Evolutionary conservation across 495 filamentous ascomycete species (phyloP).

Genomic region (Penicillium nucicola): DNA sequence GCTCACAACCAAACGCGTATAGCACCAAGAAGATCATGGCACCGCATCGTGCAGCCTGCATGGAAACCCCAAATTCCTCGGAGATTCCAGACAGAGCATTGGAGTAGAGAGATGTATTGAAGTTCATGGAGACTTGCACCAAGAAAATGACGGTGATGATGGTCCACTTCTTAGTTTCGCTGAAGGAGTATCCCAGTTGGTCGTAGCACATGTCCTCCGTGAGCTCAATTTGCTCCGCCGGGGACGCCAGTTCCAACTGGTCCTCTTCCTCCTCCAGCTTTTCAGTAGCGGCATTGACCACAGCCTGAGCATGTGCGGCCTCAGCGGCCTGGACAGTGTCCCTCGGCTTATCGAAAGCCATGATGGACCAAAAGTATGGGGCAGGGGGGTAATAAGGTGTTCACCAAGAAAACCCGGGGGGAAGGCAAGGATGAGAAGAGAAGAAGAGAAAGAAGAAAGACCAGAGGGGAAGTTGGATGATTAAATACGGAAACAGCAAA

Average conservation of each 20-base stretch:
- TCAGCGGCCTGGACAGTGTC: slow-evolving; percentile 35
- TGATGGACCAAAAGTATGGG: slow-evolving; percentile 3
- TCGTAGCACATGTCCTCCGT: slow-evolving; percentile 58
- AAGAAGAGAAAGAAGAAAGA: slow-evolving; percentile 11
- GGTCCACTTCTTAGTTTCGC: slow-evolving; percentile 53
- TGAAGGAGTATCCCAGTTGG: slow-evolving; percentile 52
- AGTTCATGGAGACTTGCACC: slow-evolving; percentile 58
- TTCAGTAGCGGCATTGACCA: slow-evolving; percentile 22
- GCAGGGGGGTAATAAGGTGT: neutral
- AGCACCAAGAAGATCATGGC: slow-evolving; percentile 58
- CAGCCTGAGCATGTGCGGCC: slow-evolving; percentile 30
- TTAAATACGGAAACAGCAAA: slow-evolving; percentile 5
- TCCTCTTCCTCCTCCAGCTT: slow-evolving; percentile 20
- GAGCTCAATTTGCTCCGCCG: slow-evolving; percentile 41
- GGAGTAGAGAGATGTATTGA: slow-evolving; percentile 56
- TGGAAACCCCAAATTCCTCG: slow-evolving; percentile 45
- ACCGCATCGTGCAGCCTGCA: slow-evolving; percentile 51
- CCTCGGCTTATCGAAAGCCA: slow-evolving; percentile 19
- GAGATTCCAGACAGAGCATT: slow-evolving; percentile 50
- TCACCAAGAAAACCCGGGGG: neutral
- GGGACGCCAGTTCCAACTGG: slow-evolving; percentile 27
- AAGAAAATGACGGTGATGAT: slow-evolving; percentile 59
- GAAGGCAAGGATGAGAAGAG: neutral
- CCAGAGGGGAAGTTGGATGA: slow-evolving; percentile 8
- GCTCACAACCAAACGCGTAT: slow-evolving; percentile 64